These are phyloP conservation scores for Zygoascus bituminiphila DNA, from an alignment of 805 yeast genomes.

Conservation along the genomic window DNA sequence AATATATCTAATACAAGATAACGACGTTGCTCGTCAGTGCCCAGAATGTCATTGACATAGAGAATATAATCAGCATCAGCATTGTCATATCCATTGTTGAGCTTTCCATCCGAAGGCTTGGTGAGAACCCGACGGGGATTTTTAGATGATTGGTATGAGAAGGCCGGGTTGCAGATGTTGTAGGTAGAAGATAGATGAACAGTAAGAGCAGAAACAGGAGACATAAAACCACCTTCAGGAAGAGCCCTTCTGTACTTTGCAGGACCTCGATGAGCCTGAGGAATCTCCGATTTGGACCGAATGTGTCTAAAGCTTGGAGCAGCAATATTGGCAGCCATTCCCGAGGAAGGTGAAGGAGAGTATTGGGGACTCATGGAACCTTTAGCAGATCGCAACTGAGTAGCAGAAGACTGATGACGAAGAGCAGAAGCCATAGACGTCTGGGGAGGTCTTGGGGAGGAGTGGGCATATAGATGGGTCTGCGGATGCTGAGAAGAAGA, in stretches of 20 bases:
- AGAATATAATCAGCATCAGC: constrained; percentile 83
- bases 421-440: constrained; percentile 1
- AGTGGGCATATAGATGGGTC: constrained; percentile 12
- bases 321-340: constrained; percentile 14
- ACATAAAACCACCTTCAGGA: constrained; percentile 32
- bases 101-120: constrained; percentile 78
- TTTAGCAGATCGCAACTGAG: neutral
- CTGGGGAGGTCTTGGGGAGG: constrained; percentile 5
- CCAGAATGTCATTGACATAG: constrained; percentile 89
- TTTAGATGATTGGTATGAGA: constrained; percentile 71
- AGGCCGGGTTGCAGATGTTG: constrained; percentile 74
- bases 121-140: constrained; percentile 91
- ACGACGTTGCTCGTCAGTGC: constrained; percentile 74
- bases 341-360: neutral
- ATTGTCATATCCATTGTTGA: constrained; percentile 80
- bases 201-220: constrained; percentile 73
- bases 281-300: constrained; percentile 28
- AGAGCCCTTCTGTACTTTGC: constrained; percentile 30
- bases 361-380: neutral
- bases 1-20: constrained; percentile 83
- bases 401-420: neutral
- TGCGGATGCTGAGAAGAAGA: constrained; percentile 11
- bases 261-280: constrained; percentile 22
- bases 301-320: constrained; percentile 29
- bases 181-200: constrained; percentile 71